These are phyloP conservation scores for Pulicaria dysenterica DNA, from an alignment of 129 eudicot genomes.

Conservation along the genomic window DNA sequence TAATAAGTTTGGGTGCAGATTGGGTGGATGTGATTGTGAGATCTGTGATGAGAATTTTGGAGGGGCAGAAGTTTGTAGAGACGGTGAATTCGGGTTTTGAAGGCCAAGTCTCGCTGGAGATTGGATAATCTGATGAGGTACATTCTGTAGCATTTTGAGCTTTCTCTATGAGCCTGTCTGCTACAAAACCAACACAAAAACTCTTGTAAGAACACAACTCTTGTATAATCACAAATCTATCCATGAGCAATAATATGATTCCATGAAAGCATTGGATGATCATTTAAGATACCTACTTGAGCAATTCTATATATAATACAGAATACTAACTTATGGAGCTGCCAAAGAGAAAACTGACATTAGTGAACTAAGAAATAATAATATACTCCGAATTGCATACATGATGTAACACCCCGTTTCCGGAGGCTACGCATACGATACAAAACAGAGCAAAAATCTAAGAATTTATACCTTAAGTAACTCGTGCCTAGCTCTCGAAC, in stretches of 20 bases:
- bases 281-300: too few relatives aligned
- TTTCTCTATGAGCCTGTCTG: constrained; percentile 25
- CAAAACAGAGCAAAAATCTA: too few relatives aligned
- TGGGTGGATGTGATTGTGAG: constrained; percentile 51
- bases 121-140: constrained; percentile 79
- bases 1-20: constrained; percentile 42
- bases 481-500: too few relatives aligned
- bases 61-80: constrained; percentile 63
- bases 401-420: too few relatives aligned
- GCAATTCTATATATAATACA: too few relatives aligned
- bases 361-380: too few relatives aligned
- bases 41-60: constrained; percentile 64
- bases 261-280: background rate
- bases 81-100: constrained; percentile 90
- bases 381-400: too few relatives aligned
- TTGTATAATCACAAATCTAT: constrained; percentile 1
- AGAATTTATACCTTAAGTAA: too few relatives aligned
- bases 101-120: constrained; percentile 95
- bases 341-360: too few relatives aligned
- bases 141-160: constrained; percentile 72
- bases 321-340: too few relatives aligned
- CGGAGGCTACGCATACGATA: too few relatives aligned
- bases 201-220: background rate
- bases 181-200: constrained; percentile 3
- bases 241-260: background rate